Percentiles rank a stretch among this genome's conserved stretches.
Evolutionary conservation across 768 basidiomycete genomes (phyloP).

Genomic region (Calocera viscosa): DNA sequence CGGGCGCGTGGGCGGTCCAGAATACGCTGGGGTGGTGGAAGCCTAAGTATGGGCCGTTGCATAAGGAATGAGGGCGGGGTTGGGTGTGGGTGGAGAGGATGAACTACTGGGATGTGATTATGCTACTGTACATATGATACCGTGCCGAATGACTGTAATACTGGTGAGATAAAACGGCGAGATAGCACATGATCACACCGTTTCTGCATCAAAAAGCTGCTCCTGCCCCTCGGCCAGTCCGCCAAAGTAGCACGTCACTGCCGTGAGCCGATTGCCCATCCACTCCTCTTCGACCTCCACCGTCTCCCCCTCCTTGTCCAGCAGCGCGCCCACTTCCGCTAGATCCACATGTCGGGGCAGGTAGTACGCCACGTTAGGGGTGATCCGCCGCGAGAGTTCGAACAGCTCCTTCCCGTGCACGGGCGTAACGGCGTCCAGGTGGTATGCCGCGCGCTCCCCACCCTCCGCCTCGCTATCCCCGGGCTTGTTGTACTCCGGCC

Average conservation of each 20-base stretch:
- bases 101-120: background rate
- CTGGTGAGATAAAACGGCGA: background rate
- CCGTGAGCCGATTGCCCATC: constrained; percentile 89
- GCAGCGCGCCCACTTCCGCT: constrained; percentile 52
- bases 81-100: too few species aligned
- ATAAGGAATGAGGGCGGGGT: background rate
- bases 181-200: background rate
- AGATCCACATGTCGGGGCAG: constrained; percentile 72
- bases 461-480: constrained; percentile 11
- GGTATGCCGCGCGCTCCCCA: constrained; percentile 43
- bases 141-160: background rate
- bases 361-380: constrained; percentile 76
- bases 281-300: constrained; percentile 94
- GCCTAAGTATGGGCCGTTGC: background rate
- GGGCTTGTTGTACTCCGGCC: constrained; percentile 48
- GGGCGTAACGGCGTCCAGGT: constrained; percentile 59
- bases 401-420: constrained; percentile 78
- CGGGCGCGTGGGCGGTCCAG: background rate
- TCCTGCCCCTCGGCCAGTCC: constrained; percentile 63
- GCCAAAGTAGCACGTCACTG: constrained; percentile 88
- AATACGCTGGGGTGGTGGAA: background rate
- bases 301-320: constrained; percentile 37
- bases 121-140: background rate
- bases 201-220: constrained; percentile 29
- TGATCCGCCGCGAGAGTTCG: constrained; percentile 52